These are phyloP conservation scores for Linderniella brevidens DNA, from an alignment of 257 asterid species.

Conservation along the genomic window DNA sequence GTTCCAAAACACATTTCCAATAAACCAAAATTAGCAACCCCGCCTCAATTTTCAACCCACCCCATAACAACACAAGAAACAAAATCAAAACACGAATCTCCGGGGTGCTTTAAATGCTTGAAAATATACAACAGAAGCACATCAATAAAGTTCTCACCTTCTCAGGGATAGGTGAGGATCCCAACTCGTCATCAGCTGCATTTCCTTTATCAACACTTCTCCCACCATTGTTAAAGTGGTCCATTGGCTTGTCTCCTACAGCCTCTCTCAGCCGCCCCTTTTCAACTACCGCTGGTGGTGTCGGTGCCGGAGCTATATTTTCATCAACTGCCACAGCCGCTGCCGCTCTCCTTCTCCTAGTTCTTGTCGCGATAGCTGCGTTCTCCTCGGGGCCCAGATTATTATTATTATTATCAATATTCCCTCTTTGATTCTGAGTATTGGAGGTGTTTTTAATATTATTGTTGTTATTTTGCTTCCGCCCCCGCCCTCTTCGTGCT, in stretches of 20 bases:
- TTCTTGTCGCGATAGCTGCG: slow-evolving; percentile 43
- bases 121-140: not conserved
- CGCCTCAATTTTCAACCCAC: not conserved
- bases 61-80: slow-evolving; percentile 4
- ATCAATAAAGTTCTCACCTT: slow-evolving; percentile 22
- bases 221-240: slow-evolving; percentile 30
- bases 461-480: slow-evolving; percentile 1
- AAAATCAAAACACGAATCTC: not conserved
- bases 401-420: slow-evolving; percentile 2
- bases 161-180: slow-evolving; percentile 43
- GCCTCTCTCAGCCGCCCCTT: slow-evolving; percentile 19
- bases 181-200: slow-evolving; percentile 49
- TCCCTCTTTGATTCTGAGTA: not conserved
- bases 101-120: not conserved
- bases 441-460: no score
- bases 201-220: slow-evolving; percentile 33
- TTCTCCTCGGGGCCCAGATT: slow-evolving; percentile 20
- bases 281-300: slow-evolving; percentile 19
- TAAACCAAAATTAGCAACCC: slow-evolving; percentile 3
- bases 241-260: slow-evolving; percentile 40
- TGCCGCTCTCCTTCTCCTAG: slow-evolving; percentile 45
- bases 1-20: slow-evolving; percentile 8
- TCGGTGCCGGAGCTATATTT: slow-evolving; percentile 23
- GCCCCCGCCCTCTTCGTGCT: slow-evolving; percentile 57
- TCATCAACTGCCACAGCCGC: slow-evolving; percentile 25